phyloP scores from a whole-genome alignment of 352 stramenopile species.

The Globisporangium parvum region DNA sequence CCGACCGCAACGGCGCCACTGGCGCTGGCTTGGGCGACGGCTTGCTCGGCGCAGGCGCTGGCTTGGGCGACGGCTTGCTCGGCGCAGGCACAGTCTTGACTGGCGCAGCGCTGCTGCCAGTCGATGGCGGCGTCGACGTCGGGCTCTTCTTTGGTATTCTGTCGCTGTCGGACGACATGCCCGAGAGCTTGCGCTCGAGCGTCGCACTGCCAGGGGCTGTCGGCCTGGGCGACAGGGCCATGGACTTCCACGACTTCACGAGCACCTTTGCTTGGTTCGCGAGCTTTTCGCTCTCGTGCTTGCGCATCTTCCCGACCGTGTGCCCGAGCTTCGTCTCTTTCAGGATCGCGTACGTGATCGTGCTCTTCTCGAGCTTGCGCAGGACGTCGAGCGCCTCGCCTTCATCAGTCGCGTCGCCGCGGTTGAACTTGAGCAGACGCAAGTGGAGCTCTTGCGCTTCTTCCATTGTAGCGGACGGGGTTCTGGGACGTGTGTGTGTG shows the following conservation, averaged over 20 bases:
- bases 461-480: slow-evolving; percentile 36
- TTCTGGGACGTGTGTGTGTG: no score
- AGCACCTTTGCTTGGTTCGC: slow-evolving; percentile 65
- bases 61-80: slow-evolving; percentile 17
- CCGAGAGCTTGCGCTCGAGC: slow-evolving; percentile 26
- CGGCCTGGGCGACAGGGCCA: slow-evolving; percentile 62
- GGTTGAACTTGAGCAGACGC: slow-evolving; percentile 66
- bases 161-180: slow-evolving; percentile 21
- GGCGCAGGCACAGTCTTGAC: slow-evolving; percentile 6
- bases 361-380: slow-evolving; percentile 45
- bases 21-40: slow-evolving; percentile 2
- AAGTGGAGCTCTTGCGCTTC: slow-evolving; percentile 61
- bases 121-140: slow-evolving; percentile 5
- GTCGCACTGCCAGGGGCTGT: neutral
- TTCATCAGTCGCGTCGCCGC: slow-evolving; percentile 53
- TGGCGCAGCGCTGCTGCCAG: slow-evolving; percentile 2
- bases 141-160: slow-evolving; percentile 23
- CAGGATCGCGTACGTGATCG: slow-evolving; percentile 60
- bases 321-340: slow-evolving; percentile 84
- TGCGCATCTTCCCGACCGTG: slow-evolving; percentile 84
- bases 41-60: slow-evolving; percentile 20
- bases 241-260: slow-evolving; percentile 86
- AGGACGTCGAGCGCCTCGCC: slow-evolving; percentile 56
- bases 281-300: slow-evolving; percentile 83
- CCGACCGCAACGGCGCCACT: neutral